A percentile compares a stretch with the other conserved stretches of the same genome.
Conservation (phyloP, 805 yeast species). For the Saccharomycopsis sp. region DNA sequence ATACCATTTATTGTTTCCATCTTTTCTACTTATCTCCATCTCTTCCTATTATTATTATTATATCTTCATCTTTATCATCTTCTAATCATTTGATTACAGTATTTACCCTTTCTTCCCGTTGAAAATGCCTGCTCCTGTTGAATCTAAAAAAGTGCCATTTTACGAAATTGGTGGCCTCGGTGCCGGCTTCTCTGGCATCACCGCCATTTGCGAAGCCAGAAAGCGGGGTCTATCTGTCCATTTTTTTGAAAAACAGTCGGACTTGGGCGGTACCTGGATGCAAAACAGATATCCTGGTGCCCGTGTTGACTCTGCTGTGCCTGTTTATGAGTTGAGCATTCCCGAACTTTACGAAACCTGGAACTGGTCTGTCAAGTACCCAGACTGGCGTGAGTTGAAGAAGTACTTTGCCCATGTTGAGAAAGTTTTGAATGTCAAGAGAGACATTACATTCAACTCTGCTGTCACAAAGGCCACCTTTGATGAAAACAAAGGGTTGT, state of each 20-base stretch:
- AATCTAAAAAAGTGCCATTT: constrained; percentile 7
- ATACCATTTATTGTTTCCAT: too few species aligned
- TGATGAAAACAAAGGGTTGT: constrained; percentile 21
- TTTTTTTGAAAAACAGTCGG: constrained; percentile 17
- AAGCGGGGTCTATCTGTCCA: constrained; percentile 20
- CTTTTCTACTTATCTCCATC: too few species aligned
- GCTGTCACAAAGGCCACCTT: constrained; percentile 22
- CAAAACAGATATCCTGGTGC: constrained; percentile 24
- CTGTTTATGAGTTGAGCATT: constrained; percentile 25
- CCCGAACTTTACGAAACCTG: constrained; percentile 25
- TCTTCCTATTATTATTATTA: too few species aligned
- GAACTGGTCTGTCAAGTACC: constrained; percentile 25
- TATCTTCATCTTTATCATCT: too few species aligned
- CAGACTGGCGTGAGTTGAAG: constrained; percentile 25
- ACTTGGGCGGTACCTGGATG: constrained; percentile 23
- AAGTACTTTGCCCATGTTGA: constrained; percentile 26
- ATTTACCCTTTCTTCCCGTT: too few species aligned
- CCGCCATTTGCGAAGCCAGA: constrained; percentile 18
- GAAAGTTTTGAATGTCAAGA: constrained; percentile 22
- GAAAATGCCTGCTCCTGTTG: constrained; percentile 17
- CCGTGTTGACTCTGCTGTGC: constrained; percentile 26
- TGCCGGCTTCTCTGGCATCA: constrained; percentile 22
- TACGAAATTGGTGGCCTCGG: constrained; percentile 21
- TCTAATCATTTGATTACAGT: too few species aligned
- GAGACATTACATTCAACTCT: constrained; percentile 24